A percentile compares a stretch with the other conserved stretches of the same genome.
Evolutionary conservation across 352 stramenopile genomes (phyloP).

Genomic region (Pythium rhizo-oryzae): DNA sequence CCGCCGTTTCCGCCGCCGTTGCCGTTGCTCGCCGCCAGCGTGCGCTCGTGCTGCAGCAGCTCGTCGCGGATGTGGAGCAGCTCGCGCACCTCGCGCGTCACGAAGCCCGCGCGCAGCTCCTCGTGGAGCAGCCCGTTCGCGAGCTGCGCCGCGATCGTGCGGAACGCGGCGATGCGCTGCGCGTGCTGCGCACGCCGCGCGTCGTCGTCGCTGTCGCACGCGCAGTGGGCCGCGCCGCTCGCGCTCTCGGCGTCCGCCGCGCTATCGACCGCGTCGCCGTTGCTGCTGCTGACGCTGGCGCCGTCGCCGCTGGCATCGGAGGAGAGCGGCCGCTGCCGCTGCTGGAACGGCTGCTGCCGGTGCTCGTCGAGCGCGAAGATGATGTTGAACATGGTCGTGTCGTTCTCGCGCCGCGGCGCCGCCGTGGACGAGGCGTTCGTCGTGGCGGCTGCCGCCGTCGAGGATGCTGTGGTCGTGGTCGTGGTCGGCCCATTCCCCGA

Average conservation of each 20-base stretch:
- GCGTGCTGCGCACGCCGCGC: constrained; percentile 30
- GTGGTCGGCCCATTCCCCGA: neutral
- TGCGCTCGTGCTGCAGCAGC: constrained; percentile 66
- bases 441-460: neutral
- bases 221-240: neutral
- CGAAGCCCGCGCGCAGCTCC: constrained; percentile 77
- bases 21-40: constrained; percentile 21
- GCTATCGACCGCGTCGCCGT: neutral
- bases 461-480: neutral
- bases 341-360: constrained; percentile 29
- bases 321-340: constrained; percentile 18
- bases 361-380: constrained; percentile 82
- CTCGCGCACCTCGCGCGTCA: constrained; percentile 76
- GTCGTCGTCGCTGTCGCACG: constrained; percentile 5
- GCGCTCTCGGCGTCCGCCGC: neutral
- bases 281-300: constrained; percentile 22
- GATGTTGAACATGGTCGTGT: constrained; percentile 90
- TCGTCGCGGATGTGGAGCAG: constrained; percentile 83
- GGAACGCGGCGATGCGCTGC: constrained; percentile 55
- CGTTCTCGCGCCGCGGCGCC: constrained; percentile 32
- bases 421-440: neutral
- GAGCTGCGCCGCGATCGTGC: constrained; percentile 70
- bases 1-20: constrained; percentile 10
- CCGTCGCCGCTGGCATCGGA: constrained; percentile 10
- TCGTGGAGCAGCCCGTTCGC: constrained; percentile 84